Evolutionary conservation across 78 protist species (phyloP).

Genomic region (Anaeramoeba flamelloides): DNA sequence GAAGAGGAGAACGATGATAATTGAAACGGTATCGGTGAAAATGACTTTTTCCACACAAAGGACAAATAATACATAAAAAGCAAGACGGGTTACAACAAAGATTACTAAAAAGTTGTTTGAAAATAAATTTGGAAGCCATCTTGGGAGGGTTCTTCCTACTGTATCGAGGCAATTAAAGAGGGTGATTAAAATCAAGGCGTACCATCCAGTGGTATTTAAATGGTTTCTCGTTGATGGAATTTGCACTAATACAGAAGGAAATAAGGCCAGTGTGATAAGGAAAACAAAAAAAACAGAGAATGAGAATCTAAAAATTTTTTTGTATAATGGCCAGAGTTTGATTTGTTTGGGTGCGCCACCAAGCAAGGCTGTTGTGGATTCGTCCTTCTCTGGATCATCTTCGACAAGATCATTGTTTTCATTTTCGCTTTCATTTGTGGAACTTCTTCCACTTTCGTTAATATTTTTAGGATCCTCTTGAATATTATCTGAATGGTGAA

Average conservation of each 20-base stretch:
- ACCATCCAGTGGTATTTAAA: neutral
- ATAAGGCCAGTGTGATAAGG: neutral
- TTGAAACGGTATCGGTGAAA: neutral
- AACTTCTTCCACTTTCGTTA: too few species aligned
- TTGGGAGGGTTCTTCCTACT: neutral
- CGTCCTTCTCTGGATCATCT: too few species aligned
- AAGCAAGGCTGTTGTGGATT: too few species aligned
- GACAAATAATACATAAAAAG: neutral
- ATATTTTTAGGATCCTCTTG: too few species aligned
- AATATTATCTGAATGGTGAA: too few species aligned
- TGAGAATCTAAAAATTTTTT: too few species aligned
- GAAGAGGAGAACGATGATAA: neutral
- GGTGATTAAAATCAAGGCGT: neutral
- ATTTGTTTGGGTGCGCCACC: too few species aligned
- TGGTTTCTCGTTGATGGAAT: neutral
- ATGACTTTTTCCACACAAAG: neutral
- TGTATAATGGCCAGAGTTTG: too few species aligned
- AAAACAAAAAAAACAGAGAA: neutral
- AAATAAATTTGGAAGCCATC: neutral
- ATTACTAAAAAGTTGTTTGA: neutral
- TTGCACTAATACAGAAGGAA: neutral
- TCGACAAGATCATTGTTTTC: too few species aligned
- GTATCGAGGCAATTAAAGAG: neutral
- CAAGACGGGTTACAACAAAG: neutral
- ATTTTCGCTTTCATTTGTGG: too few species aligned